A percentile compares a stretch with the other conserved stretches of the same genome.
phyloP scores from a whole-genome alignment of 371 early-diverging fungal genomes.

The Mortierella sp. region DNA sequence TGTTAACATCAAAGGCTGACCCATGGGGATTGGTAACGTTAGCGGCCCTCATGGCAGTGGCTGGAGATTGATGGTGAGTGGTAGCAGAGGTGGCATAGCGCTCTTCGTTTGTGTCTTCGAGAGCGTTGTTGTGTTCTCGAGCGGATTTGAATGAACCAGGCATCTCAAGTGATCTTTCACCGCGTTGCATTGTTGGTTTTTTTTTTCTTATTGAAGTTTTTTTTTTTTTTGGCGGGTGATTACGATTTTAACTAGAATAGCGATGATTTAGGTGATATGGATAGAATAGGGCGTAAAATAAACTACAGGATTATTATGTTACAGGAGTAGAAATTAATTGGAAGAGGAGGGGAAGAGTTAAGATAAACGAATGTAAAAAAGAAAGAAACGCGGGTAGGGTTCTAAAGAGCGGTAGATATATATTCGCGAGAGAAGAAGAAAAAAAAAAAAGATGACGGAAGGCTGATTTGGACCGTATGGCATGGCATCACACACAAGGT shows the following conservation, averaged over 20 bases:
- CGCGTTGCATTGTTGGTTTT: background rate
- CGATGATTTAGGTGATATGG: background rate
- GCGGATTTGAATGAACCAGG: background rate
- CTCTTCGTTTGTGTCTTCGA: background rate
- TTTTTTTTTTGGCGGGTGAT: background rate
- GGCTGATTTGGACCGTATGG: background rate
- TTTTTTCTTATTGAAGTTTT: background rate
- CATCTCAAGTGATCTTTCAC: background rate
- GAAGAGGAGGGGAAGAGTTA: background rate
- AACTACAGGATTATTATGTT: background rate
- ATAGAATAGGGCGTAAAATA: background rate
- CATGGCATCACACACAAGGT: background rate
- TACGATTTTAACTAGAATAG: background rate
- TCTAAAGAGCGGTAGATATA: background rate
- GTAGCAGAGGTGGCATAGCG: constrained; percentile 4
- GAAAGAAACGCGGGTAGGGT: background rate
- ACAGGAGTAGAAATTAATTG: background rate
- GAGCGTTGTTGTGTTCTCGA: background rate
- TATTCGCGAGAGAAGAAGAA: background rate
- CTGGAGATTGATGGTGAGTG: background rate
- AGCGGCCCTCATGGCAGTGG: constrained; percentile 26
- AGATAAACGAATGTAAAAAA: background rate
- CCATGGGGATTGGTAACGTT: constrained; percentile 18
- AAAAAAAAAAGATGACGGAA: background rate
- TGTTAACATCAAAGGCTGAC: constrained; percentile 19